Evolutionary conservation across 2,329 filamentous ascomycete genomes (phyloP).

Genomic region (Aspergillus versicolor): DNA sequence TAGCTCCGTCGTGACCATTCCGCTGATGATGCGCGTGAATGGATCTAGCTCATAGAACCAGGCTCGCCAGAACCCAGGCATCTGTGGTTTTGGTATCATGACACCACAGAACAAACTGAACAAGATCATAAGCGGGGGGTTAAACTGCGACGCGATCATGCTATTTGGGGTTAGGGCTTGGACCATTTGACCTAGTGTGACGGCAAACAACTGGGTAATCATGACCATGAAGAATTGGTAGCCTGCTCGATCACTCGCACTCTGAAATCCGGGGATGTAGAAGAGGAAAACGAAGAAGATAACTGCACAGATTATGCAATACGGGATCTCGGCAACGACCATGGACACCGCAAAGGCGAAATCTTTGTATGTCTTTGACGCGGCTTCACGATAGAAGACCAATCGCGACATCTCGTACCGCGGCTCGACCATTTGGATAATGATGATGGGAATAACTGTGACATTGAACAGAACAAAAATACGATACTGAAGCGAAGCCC

Average conservation of each 20-base stretch:
- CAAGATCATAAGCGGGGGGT: conserved; percentile 79
- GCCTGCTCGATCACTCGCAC: conserved; percentile 64
- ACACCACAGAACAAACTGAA: conserved; percentile 88
- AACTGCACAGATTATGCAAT: conserved; percentile 76
- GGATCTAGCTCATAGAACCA: conserved; percentile 84
- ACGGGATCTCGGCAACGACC: conserved; percentile 81
- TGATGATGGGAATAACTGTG: conserved; percentile 75
- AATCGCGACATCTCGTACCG: conserved; percentile 78
- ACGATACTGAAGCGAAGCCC: conserved; percentile 75
- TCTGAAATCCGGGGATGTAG: conserved; percentile 75
- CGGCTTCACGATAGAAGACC: conserved; percentile 82
- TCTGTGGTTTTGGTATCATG: conserved; percentile 73
- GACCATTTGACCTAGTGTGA: conserved; percentile 74
- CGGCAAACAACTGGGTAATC: conserved; percentile 79
- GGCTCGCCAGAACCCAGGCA: conserved; percentile 73
- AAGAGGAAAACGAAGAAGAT: conserved; percentile 81
- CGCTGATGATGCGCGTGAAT: conserved; percentile 77
- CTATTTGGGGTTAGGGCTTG: conserved; percentile 74
- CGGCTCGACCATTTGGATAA: conserved; percentile 79
- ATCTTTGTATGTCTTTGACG: conserved; percentile 81
- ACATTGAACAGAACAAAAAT: conserved; percentile 91
- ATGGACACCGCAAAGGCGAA: conserved; percentile 76
- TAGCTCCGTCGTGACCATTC: conserved; percentile 76
- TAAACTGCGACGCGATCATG: conserved; percentile 75
- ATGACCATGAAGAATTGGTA: conserved; percentile 86